These are phyloP conservation scores for Phytophthora crassamura DNA, from an alignment of 352 stramenopile species.

Conservation along the genomic window DNA sequence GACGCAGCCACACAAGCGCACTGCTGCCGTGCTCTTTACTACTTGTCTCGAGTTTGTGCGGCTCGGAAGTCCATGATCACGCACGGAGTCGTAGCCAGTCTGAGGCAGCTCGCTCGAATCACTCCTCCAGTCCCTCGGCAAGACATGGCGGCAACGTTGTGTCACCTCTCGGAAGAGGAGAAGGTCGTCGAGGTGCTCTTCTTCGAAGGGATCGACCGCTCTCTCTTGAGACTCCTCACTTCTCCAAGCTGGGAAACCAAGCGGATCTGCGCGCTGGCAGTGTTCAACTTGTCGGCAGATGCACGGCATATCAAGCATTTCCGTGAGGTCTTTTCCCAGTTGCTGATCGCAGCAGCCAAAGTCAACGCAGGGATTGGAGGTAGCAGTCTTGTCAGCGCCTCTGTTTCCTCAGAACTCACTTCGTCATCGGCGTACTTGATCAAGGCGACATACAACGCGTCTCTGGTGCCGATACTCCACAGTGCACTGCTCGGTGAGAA, in stretches of 20 bases:
- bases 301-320: slow-evolving; percentile 68
- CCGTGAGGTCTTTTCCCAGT: slow-evolving; percentile 65
- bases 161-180: slow-evolving; percentile 70
- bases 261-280: slow-evolving; percentile 67
- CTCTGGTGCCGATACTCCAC: slow-evolving; percentile 64
- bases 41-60: slow-evolving; percentile 46
- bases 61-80: slow-evolving; percentile 68
- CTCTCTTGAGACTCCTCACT: slow-evolving; percentile 54
- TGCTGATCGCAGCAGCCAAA: slow-evolving; percentile 47
- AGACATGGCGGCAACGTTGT: slow-evolving; percentile 71
- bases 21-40: slow-evolving; percentile 77
- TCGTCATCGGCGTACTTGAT: slow-evolving; percentile 54
- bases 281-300: slow-evolving; percentile 78
- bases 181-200: slow-evolving; percentile 63
- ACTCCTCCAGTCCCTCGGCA: slow-evolving; percentile 41
- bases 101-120: slow-evolving; percentile 59
- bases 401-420: slow-evolving; percentile 12
- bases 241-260: slow-evolving; percentile 63
- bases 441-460: slow-evolving; percentile 78
- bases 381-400: slow-evolving; percentile 19
- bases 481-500: slow-evolving; percentile 65
- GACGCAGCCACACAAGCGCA: slow-evolving; percentile 64
- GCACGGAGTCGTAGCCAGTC: slow-evolving; percentile 48
- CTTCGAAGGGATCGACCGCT: slow-evolving; percentile 76
- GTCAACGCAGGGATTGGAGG: slow-evolving; percentile 17